Evolutionary conservation across 2,329 filamentous ascomycete genomes (phyloP).

Genomic region (Fusarium stilboides): DNA sequence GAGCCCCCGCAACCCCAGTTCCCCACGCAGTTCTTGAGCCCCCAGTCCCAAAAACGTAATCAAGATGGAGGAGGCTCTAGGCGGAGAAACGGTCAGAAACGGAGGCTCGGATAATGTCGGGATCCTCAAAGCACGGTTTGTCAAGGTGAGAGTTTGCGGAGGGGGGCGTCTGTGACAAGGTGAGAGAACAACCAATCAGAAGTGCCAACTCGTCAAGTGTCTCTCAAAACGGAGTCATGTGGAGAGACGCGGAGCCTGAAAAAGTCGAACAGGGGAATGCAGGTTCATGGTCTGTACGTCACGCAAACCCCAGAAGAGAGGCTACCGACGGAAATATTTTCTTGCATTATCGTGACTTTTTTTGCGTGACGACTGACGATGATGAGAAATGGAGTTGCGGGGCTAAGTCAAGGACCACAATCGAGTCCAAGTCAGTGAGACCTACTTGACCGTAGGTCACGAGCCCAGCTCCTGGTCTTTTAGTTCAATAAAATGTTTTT

Average conservation of each 20-base stretch:
- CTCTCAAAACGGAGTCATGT: slow-evolving; percentile 15
- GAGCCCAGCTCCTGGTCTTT: slow-evolving; percentile 8
- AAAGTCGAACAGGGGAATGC: slow-evolving; percentile 29
- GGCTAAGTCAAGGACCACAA: slow-evolving; percentile 19
- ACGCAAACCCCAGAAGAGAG: slow-evolving; percentile 40
- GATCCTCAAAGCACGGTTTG: slow-evolving; percentile 23
- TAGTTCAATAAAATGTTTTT: slow-evolving; percentile 25
- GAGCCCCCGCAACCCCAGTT: slow-evolving; percentile 34
- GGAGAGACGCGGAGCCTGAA: slow-evolving; percentile 24
- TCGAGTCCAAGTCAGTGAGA: slow-evolving; percentile 18
- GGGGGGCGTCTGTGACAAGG: slow-evolving; percentile 29
- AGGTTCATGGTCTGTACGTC: slow-evolving; percentile 39
- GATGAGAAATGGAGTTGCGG: slow-evolving; percentile 23
- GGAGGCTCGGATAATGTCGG: slow-evolving; percentile 46
- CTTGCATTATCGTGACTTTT: slow-evolving; percentile 46
- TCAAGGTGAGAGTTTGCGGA: slow-evolving; percentile 24
- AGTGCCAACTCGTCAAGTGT: background rate
- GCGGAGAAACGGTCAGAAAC: slow-evolving; percentile 43
- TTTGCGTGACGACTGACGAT: slow-evolving; percentile 32
- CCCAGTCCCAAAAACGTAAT: slow-evolving; percentile 48
- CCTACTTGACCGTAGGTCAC: slow-evolving; percentile 9
- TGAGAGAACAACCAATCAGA: slow-evolving; percentile 38
- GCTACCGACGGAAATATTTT: slow-evolving; percentile 39
- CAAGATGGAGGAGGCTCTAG: slow-evolving; percentile 47
- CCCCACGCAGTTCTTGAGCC: slow-evolving; percentile 39